Conservation (phyloP, 441 rosid species). For the Pelargonium myrrhifolium region DNA sequence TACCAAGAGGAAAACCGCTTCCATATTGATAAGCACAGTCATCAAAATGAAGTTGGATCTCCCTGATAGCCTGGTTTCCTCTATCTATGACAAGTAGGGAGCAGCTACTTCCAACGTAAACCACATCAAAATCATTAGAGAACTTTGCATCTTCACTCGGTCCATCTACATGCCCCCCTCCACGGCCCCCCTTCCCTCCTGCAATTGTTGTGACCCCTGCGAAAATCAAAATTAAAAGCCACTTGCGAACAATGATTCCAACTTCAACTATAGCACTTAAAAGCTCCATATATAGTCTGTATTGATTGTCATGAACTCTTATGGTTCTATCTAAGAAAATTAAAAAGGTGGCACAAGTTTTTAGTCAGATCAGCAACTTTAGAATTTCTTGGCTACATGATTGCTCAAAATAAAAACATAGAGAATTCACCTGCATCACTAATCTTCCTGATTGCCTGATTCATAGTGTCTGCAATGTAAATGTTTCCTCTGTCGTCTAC, state of each 20-base stretch:
- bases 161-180: conserved; percentile 79
- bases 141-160: conserved; percentile 89
- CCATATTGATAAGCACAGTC: conserved; percentile 59
- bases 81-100: conserved; percentile 77
- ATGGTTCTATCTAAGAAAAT: too few species aligned
- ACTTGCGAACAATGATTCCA: too few species aligned
- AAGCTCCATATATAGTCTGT: too few species aligned
- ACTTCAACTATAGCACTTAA: too few species aligned
- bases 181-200: conserved; percentile 64
- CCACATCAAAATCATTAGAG: conserved; percentile 76
- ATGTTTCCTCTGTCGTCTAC: conserved; percentile 86
- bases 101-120: conserved; percentile 63
- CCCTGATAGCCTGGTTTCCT: conserved; percentile 79
- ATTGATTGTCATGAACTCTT: too few species aligned
- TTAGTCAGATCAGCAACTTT: neutral
- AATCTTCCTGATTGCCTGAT: conserved; percentile 92
- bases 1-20: conserved; percentile 23
- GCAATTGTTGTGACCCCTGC: conserved; percentile 86
- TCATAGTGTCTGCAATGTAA: conserved; percentile 83
- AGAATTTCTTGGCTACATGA: neutral
- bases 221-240: conserved; percentile 3
- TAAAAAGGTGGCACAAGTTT: neutral
- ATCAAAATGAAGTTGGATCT: conserved; percentile 67
- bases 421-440: conserved; percentile 56
- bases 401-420: neutral